A percentile compares a stretch with the other conserved stretches of the same genome.
Evolutionary conservation across 148 eudicot genomes (phyloP).

Genomic region (Vaccinium darrowii): DNA sequence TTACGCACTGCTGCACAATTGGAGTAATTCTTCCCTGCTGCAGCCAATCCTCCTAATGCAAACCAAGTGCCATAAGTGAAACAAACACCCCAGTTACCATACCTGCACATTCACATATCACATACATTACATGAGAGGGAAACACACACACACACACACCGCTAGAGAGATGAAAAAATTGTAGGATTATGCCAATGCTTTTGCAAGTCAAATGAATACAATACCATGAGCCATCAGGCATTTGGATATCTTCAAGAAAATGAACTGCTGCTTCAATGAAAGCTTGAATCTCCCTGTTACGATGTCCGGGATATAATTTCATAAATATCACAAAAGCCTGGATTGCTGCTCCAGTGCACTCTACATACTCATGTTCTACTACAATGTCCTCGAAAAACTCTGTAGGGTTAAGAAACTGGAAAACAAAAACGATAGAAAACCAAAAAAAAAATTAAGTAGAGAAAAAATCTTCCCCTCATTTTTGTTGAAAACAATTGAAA

Average conservation of each 20-base stretch:
- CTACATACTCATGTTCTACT: constrained; percentile 50
- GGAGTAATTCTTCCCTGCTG: constrained; percentile 40
- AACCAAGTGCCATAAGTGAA: constrained; percentile 53
- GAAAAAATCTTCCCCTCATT: not conserved
- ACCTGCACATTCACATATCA: constrained; percentile 26
- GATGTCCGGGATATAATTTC: constrained; percentile 25
- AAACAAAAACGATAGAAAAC: not conserved
- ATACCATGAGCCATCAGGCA: constrained; percentile 62
- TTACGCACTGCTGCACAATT: constrained; percentile 33
- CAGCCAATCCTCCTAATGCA: constrained; percentile 47
- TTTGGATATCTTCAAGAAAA: constrained; percentile 41
- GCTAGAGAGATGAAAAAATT: not conserved
- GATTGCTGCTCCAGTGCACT: constrained; percentile 45
- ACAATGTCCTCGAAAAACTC: constrained; percentile 53
- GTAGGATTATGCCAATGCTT: not conserved
- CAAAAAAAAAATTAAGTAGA: not conserved
- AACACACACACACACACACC: not conserved
- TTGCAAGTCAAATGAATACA: not conserved
- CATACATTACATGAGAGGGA: not conserved
- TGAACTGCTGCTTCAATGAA: constrained; percentile 21
- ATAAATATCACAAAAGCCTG: constrained; percentile 18
- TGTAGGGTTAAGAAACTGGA: constrained; percentile 53
- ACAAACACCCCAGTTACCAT: constrained; percentile 59
- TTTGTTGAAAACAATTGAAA: not conserved
- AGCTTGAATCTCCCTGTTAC: constrained; percentile 21